These are phyloP conservation scores for Glebionis coronaria DNA, from an alignment of 129 eudicot genomes.

Conservation along the genomic window DNA sequence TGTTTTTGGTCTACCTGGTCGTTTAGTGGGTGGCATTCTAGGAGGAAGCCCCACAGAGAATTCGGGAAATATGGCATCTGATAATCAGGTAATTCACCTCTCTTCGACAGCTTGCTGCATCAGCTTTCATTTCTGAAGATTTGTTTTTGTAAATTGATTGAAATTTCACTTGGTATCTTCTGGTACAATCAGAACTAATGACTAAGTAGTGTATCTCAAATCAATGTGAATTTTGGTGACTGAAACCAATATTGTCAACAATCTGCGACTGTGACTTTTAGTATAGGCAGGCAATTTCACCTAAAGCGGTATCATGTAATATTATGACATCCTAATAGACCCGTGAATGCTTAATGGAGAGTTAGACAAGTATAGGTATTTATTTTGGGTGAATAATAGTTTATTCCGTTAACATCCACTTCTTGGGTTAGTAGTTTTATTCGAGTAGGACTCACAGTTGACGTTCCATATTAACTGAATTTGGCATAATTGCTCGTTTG, in stretches of 20 bases:
- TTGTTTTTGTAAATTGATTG: background rate
- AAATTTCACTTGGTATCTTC: background rate
- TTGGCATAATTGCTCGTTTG: too few species aligned
- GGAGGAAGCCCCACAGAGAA: constrained; percentile 58
- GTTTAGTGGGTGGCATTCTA: constrained; percentile 93
- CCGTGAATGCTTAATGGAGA: too few species aligned
- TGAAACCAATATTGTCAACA: background rate
- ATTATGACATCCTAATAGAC: too few species aligned
- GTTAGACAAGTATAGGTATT: too few species aligned
- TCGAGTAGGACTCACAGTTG: too few species aligned
- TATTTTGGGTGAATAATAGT: too few species aligned
- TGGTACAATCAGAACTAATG: constrained; percentile 1
- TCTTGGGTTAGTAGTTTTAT: too few species aligned
- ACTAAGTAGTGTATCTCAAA: background rate
- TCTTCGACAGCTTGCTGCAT: background rate
- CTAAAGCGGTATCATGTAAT: background rate
- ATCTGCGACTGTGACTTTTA: too few species aligned
- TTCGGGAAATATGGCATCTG: constrained; percentile 52
- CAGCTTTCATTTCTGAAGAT: background rate
- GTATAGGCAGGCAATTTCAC: too few species aligned
- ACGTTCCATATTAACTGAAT: too few species aligned
- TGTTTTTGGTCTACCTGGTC: constrained; percentile 92
- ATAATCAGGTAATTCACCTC: constrained; percentile 53
- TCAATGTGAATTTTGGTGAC: constrained; percentile 1
- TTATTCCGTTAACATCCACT: too few species aligned